These are phyloP conservation scores for Beauveria rudraprayagi DNA, from an alignment of 2,329 filamentous ascomycete species.

Conservation along the genomic window DNA sequence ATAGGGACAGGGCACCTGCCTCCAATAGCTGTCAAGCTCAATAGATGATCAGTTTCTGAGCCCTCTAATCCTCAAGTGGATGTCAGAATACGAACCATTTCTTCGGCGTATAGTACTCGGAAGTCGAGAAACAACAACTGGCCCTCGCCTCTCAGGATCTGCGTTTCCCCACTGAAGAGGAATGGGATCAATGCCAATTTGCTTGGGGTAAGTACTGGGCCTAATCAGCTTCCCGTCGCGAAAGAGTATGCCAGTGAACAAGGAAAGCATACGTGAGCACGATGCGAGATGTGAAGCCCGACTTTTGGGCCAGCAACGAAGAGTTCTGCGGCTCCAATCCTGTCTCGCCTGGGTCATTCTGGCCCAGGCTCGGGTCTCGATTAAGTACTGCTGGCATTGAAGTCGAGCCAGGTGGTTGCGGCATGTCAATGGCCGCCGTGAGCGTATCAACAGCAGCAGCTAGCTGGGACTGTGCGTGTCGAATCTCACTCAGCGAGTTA, in stretches of 20 bases:
- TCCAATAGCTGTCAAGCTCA: conserved; percentile 41
- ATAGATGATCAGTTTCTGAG: conserved; percentile 1
- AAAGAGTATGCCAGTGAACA: not conserved
- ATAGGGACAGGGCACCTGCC: conserved; percentile 31
- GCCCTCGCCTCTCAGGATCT: conserved; percentile 68
- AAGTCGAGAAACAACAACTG: conserved; percentile 76
- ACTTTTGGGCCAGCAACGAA: conserved; percentile 28
- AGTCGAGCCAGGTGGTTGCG: not conserved
- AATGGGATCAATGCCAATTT: conserved; percentile 88
- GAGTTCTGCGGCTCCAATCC: conserved; percentile 18
- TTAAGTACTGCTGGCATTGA: not conserved
- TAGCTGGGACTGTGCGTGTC: conserved; percentile 33
- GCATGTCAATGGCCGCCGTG: conserved; percentile 20
- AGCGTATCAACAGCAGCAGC: conserved; percentile 33
- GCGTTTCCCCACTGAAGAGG: conserved; percentile 78
- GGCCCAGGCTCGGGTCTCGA: not conserved
- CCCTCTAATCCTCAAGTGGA: not conserved
- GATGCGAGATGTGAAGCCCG: conserved; percentile 45
- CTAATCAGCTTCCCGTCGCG: not conserved
- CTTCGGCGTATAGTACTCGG: conserved; percentile 68
- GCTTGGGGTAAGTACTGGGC: conserved; percentile 74
- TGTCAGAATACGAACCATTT: conserved; percentile 53
- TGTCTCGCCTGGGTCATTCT: not conserved
- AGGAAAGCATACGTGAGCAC: conserved; percentile 39
- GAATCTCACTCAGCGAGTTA: conserved; percentile 31